Evolutionary conservation across 768 basidiomycete species (phyloP), one percentile per base, ranked within the genome.

Genomic region (Phallus indusiatus): DNA sequence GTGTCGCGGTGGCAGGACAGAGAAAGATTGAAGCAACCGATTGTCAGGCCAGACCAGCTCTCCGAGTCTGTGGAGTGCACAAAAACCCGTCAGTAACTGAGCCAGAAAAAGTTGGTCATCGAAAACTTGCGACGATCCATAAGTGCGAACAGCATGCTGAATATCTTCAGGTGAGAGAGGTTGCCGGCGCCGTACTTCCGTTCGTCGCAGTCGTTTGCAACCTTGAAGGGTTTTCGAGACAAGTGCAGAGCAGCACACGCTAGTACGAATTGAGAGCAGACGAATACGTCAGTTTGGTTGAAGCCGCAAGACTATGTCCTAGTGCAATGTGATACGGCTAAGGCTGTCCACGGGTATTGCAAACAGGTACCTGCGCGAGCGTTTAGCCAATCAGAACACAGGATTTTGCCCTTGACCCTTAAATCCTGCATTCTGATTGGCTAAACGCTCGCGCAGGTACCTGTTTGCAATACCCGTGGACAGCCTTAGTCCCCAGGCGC

Each of bases 31-130:
- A 52, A 2, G 24, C 17, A 0, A 5, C 0, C n/a, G n/a, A 11
- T 65, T 56, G 36, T 73, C 68, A 0, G 65, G 60, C 49, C 54
- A 56, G n/a, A 62, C 61, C 1, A 73, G 65, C 50, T 73, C 70
- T 9, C 67, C 71, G 0, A 72, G 62, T 1, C 69, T 66, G 8
- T 67, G 33, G 0, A 75, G 63, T 0, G 60, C 68, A 54, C 53
- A 36, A 56, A 69, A 71, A 0, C 64, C 69, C 0, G 61, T 60
- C n/a, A 65, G 3, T 17, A 70, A 17, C 6, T 61, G 16, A 0
- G 70, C 63, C 0, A 69, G 14, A 55, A 75, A 75, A 0, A 75
- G 66, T 0, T 34, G 10, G 65, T 49, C 62, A 67, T 56, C 64
- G 66, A 33, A 61, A 63, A 10, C 67, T 67, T 17, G 64, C 68